Percentiles rank a stretch among this genome's conserved stretches.
These are phyloP conservation scores for Angomonas ambiguus DNA, from an alignment of 208 protist species.

Conservation along the genomic window DNA sequence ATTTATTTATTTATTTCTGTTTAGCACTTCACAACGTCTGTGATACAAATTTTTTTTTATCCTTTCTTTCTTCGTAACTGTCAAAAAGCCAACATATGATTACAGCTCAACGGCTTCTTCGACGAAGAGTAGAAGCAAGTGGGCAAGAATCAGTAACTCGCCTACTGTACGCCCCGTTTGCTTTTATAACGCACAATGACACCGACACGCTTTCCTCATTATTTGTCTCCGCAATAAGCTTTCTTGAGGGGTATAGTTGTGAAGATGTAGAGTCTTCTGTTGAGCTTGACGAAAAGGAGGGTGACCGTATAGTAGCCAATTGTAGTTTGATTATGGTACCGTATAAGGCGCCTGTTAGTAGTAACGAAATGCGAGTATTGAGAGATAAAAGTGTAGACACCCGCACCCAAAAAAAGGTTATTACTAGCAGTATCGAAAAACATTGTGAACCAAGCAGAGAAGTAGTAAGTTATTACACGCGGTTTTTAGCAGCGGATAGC, in stretches of 20 bases:
- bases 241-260: conserved; percentile 43
- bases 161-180: conserved; percentile 35
- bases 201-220: conserved; percentile 18
- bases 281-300: conserved; percentile 3
- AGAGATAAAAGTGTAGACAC: background rate
- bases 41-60: background rate
- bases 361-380: background rate
- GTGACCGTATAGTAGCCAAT: conserved; percentile 17
- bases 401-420: background rate
- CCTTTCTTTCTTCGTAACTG: background rate
- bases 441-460: background rate
- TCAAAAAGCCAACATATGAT: background rate
- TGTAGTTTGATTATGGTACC: conserved; percentile 35
- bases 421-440: background rate
- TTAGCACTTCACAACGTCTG: background rate
- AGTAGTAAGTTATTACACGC: background rate
- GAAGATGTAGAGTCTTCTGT: conserved; percentile 34
- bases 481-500: background rate
- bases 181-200: conserved; percentile 29
- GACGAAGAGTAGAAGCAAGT: background rate
- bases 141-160: conserved; percentile 31
- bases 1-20: background rate
- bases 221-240: conserved; percentile 39
- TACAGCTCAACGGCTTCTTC: background rate
- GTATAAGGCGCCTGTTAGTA: conserved; percentile 12